Evolutionary conservation across 2,329 filamentous ascomycete species (phyloP).

Genomic region (Torrubiella hemipterigena): DNA sequence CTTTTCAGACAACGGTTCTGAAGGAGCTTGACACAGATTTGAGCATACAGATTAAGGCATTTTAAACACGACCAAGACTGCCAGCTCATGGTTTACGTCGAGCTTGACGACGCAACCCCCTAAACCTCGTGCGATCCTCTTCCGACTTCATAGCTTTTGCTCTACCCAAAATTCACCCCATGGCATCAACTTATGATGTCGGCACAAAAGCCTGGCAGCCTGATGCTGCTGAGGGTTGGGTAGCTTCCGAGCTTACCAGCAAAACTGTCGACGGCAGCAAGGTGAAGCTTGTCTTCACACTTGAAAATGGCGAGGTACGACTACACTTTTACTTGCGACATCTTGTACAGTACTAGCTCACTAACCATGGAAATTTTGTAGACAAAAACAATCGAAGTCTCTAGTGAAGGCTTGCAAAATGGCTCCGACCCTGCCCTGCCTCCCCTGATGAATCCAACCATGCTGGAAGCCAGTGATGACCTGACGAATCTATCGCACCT

Average conservation of each 20-base stretch:
- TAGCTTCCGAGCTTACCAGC: conserved; percentile 85
- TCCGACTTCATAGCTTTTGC: too few species aligned
- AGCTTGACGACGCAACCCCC: too few species aligned
- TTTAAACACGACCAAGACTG: too few species aligned
- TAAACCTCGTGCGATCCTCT: too few species aligned
- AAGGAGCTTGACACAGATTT: too few species aligned
- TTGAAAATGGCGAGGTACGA: conserved; percentile 83
- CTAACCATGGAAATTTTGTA: too few species aligned
- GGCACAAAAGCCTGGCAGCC: conserved; percentile 98
- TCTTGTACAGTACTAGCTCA: conserved; percentile 7
- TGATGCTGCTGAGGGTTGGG: conserved; percentile 90
- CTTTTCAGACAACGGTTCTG: too few species aligned
- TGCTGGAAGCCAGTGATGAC: conserved; percentile 97
- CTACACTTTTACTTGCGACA: background rate
- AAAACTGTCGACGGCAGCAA: conserved; percentile 78
- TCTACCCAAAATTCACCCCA: conserved; percentile 27
- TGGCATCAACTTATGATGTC: conserved; percentile 93
- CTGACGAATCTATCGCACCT: conserved; percentile 94
- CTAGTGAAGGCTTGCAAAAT: conserved; percentile 61
- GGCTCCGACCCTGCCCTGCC: conserved; percentile 70
- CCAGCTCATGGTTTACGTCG: too few species aligned
- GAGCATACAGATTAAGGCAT: too few species aligned
- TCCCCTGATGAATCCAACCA: conserved; percentile 92
- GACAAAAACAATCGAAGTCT: conserved; percentile 71
- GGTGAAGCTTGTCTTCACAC: conserved; percentile 73